A percentile compares a stretch with the other conserved stretches of the same genome.
Conservation (phyloP, 2,329 filamentous ascomycete genomes). For the Mollisia scopiformis region DNA sequence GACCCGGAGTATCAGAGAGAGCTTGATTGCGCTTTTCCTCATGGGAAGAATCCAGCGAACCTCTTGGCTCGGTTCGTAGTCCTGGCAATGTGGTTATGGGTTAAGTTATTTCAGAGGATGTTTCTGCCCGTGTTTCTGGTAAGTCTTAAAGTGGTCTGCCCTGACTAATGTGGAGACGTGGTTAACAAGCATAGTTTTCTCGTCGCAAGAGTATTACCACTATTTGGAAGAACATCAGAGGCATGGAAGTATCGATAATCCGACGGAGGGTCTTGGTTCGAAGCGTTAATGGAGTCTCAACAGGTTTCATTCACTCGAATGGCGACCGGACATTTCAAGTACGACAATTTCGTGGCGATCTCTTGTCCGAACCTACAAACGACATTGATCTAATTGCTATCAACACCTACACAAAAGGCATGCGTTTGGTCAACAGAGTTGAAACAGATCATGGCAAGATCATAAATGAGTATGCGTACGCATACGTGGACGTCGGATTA, state of each 20-base stretch:
- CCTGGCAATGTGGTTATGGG: conserved; percentile 51
- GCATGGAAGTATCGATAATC: conserved; percentile 50
- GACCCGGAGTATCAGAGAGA: conserved; percentile 49
- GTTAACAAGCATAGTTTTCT: conserved; percentile 32
- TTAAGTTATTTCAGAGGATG: conserved; percentile 45
- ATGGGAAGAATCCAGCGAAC: conserved; percentile 38
- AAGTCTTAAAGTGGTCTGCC: conserved; percentile 33
- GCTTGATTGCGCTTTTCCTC: conserved; percentile 43
- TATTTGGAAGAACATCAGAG: conserved; percentile 52
- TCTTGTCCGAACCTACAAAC: conserved; percentile 46
- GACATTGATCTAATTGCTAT: conserved; percentile 45
- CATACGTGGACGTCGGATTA: conserved; percentile 41
- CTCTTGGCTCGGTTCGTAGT: conserved; percentile 41
- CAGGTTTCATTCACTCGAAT: conserved; percentile 44
- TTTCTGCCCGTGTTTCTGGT: conserved; percentile 49
- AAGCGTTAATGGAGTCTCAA: conserved; percentile 49
- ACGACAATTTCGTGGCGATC: conserved; percentile 23
- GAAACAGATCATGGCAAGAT: conserved; percentile 39
- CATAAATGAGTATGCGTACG: conserved; percentile 51
- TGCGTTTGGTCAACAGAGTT: conserved; percentile 41
- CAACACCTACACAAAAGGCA: conserved; percentile 50
- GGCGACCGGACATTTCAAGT: conserved; percentile 13
- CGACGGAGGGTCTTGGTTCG: conserved; percentile 48
- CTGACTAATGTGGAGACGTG: conserved; percentile 14
- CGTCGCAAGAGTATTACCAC: conserved; percentile 42